Percentiles rank a stretch among this genome's conserved stretches.
These are phyloP conservation scores for Kwoniella pini DNA, from an alignment of 768 basidiomycete genomes.

Conservation along the genomic window DNA sequence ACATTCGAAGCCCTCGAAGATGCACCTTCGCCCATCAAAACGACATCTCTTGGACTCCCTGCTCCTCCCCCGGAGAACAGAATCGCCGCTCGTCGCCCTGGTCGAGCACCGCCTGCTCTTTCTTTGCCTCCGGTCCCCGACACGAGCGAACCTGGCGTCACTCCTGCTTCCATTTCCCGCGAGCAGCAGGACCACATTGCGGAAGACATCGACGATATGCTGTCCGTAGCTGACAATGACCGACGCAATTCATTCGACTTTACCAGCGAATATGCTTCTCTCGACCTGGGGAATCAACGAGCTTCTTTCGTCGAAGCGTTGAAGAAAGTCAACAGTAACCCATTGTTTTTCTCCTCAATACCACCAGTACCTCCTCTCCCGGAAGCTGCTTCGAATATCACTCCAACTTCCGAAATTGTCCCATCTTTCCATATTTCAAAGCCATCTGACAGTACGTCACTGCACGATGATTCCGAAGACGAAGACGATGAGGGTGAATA, in stretches of 20 bases:
- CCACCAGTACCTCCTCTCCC: conserved; percentile 16
- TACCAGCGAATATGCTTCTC: conserved; percentile 43
- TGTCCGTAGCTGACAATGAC: conserved; percentile 19
- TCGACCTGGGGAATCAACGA: conserved; percentile 38
- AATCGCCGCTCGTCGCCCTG: conserved; percentile 24
- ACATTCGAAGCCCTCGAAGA: not conserved
- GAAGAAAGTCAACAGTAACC: not conserved
- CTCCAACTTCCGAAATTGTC: conserved; percentile 1
- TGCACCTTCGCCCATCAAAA: conserved; percentile 11
- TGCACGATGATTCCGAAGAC: not conserved
- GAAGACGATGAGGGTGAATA: conserved; percentile 13
- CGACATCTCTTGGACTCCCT: conserved; percentile 28
- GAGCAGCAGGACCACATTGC: conserved; percentile 1
- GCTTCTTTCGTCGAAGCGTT: conserved; percentile 47
- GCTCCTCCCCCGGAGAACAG: conserved; percentile 21
- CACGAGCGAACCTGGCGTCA: too few relatives aligned
- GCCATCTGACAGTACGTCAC: conserved; percentile 10
- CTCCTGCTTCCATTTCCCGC: too few relatives aligned
- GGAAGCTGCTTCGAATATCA: not conserved
- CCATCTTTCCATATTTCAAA: conserved; percentile 22
- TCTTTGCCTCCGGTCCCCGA: conserved; percentile 20
- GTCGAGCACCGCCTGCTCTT: conserved; percentile 31
- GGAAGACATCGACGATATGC: conserved; percentile 11
- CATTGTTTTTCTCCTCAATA: not conserved
- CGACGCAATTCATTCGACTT: conserved; percentile 50